Evolutionary conservation across 2,329 filamentous ascomycete species (phyloP), one percentile per base, ranked within the genome.

Genomic region (Tolypocladium nubicola): DNA sequence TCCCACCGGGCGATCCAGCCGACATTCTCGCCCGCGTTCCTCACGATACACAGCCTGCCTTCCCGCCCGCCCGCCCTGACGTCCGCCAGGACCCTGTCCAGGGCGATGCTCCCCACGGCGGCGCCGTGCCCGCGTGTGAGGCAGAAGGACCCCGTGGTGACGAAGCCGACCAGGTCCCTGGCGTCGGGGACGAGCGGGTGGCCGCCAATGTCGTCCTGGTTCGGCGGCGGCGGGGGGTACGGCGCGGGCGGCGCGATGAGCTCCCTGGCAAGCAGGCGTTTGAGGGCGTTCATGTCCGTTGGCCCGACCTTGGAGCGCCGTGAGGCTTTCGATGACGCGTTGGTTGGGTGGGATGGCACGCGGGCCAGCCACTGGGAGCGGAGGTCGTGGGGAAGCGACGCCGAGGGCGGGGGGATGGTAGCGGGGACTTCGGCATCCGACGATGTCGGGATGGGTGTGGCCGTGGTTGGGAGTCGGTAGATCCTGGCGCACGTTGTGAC

Each of bases 131-230:
- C 94, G 61, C 88, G 83, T 2, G 83, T 82, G 2, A 97, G 79
- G 65, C 87, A 91, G 69, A 87, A 96, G 54, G 89, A 87, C 0
- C 93, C 94, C 1, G 87, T 88, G 2, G 91, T 97, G 30, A 97
- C 86, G 68, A 96, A 99, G 0, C 94, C 94, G 54, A 97, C 82
- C 14, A 97, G 77, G 68, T 97, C 89, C 26, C 81, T 77, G 60
- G 85, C 84, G 11, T 79, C 77, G 0, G 93, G 93, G n/a, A 91
- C 84, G 0, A 84, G 67, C 0, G 87, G 86, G 63, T 89, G 83
- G 82, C 76, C 75, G 30, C 71, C 67, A 72, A 79, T 68, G 60
- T 72, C 70, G 54, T 63, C 67, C 57, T 68, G 68, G 59, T 71
- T 76, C 14, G 67, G 65, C 4, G 67, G 63, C 19, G 73, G 73